These are phyloP conservation scores for Parsonsia alboflavescens DNA, from an alignment of 257 asterid species.

Conservation along the genomic window DNA sequence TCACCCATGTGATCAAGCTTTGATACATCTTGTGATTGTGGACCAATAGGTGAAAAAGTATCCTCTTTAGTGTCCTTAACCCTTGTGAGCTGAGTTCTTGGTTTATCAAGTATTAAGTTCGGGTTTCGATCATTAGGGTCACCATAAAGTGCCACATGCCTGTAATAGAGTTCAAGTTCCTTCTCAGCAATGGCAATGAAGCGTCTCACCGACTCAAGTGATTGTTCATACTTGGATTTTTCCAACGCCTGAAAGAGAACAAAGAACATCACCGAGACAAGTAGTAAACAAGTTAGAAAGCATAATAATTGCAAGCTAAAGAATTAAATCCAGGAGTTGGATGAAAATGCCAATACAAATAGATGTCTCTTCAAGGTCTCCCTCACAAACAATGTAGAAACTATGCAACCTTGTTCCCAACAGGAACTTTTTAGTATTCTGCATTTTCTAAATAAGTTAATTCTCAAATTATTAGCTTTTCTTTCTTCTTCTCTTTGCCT, in stretches of 20 bases:
- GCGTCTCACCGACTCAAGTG: slow-evolving; percentile 78
- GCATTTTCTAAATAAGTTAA: not conserved
- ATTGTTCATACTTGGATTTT: slow-evolving; percentile 84
- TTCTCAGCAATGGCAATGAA: slow-evolving; percentile 84
- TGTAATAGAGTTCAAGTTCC: slow-evolving; percentile 81
- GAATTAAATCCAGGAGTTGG: too few species aligned
- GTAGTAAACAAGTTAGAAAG: not conserved
- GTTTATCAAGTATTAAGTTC: slow-evolving; percentile 39
- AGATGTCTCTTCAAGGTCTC: not conserved
- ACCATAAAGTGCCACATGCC: slow-evolving; percentile 80
- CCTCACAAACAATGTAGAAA: not conserved
- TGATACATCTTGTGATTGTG: slow-evolving; percentile 18
- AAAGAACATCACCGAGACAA: not conserved
- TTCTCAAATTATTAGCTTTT: not conserved
- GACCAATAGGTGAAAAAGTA: slow-evolving; percentile 13
- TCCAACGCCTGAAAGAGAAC: slow-evolving; percentile 63
- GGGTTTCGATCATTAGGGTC: slow-evolving; percentile 70
- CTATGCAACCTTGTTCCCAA: too few species aligned
- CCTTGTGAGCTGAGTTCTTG: slow-evolving; percentile 18
- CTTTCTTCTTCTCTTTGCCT: not conserved
- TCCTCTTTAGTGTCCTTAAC: slow-evolving; percentile 9
- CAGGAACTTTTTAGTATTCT: too few species aligned
- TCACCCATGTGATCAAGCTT: slow-evolving; percentile 16
- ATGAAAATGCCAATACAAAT: too few species aligned
- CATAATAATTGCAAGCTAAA: not conserved